Conservation (phyloP, 257 asterid genomes). For the Hygrophila difformis region DNA sequence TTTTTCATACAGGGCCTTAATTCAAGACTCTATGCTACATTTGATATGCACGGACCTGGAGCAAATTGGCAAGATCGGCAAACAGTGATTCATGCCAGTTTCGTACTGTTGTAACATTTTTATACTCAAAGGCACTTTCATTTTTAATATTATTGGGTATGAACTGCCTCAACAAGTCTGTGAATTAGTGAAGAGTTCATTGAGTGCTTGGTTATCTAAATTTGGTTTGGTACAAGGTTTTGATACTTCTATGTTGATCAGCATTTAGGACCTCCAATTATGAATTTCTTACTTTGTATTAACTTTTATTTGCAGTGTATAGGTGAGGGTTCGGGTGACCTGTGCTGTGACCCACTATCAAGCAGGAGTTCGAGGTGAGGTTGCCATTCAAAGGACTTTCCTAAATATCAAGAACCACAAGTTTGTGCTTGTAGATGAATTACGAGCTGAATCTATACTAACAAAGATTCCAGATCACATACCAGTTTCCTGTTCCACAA, state of each 20-base stretch:
- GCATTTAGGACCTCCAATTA: not conserved
- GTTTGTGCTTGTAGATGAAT: conserved; percentile 68
- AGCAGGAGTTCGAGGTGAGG: conserved; percentile 71
- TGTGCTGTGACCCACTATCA: conserved; percentile 85
- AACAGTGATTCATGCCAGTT: conserved; percentile 89
- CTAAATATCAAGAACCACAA: conserved; percentile 93
- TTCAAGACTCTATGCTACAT: conserved; percentile 22
- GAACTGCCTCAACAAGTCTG: not conserved
- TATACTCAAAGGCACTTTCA: conserved; percentile 60
- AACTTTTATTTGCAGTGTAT: conserved; percentile 14
- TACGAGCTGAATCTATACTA: conserved; percentile 81
- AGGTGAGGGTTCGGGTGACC: conserved; percentile 97
- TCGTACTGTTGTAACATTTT: conserved; percentile 98
- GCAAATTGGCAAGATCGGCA: conserved; percentile 86
- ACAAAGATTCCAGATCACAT: conserved; percentile 92
- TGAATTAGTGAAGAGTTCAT: not conserved
- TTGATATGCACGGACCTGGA: conserved; percentile 78
- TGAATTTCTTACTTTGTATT: conserved; percentile 3
- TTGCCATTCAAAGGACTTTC: conserved; percentile 62
- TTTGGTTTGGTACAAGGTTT: not conserved
- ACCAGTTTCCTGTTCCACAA: conserved; percentile 91
- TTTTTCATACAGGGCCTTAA: too few relatives aligned
- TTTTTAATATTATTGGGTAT: conserved; percentile 7
- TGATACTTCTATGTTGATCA: conserved; percentile 10
- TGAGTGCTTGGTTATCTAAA: too few relatives aligned